A percentile compares a stretch with the other conserved stretches of the same genome.
Conservation (phyloP, 805 yeast genomes). For the Candida methanosorbosa region DNA sequence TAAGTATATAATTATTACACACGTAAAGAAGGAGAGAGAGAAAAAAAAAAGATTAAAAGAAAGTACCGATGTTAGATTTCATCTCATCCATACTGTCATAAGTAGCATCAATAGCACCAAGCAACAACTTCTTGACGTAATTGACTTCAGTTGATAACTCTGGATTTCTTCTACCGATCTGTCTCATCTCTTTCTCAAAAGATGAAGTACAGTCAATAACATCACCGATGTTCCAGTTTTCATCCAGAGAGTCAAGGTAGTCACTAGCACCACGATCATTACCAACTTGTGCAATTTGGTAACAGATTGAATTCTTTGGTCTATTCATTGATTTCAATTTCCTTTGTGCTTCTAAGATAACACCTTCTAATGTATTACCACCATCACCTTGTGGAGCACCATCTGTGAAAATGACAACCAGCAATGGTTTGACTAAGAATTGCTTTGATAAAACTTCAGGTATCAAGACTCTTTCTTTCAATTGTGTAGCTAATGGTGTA, state of each 20-base stretch:
- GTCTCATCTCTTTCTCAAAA: conserved; percentile 14
- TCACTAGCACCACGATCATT: conserved; percentile 12
- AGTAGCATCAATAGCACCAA: conserved; percentile 16
- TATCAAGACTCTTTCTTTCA: conserved; percentile 9
- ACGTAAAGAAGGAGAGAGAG: neutral
- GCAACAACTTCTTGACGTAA: conserved; percentile 14
- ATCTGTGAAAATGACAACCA: conserved; percentile 15
- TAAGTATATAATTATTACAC: too few species aligned
- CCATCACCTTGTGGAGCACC: conserved; percentile 16
- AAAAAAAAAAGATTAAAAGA: neutral
- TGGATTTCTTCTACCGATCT: conserved; percentile 10
- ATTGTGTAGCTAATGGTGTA: conserved; percentile 14
- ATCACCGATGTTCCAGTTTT: conserved; percentile 11
- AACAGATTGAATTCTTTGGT: conserved; percentile 12
- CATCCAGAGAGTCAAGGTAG: conserved; percentile 14
- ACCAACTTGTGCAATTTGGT: conserved; percentile 19
- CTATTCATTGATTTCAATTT: conserved; percentile 4
- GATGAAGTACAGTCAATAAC: conserved; percentile 19
- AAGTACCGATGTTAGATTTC: conserved; percentile 1
- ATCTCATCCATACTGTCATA: conserved; percentile 19
- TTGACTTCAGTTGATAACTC: conserved; percentile 17
- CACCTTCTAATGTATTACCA: conserved; percentile 4
- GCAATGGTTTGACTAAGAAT: conserved; percentile 8
- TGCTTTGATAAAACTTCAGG: conserved; percentile 11
- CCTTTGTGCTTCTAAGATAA: conserved; percentile 7